These are phyloP conservation scores for Talaromyces liani DNA, from an alignment of 495 filamentous ascomycete species.

Conservation along the genomic window DNA sequence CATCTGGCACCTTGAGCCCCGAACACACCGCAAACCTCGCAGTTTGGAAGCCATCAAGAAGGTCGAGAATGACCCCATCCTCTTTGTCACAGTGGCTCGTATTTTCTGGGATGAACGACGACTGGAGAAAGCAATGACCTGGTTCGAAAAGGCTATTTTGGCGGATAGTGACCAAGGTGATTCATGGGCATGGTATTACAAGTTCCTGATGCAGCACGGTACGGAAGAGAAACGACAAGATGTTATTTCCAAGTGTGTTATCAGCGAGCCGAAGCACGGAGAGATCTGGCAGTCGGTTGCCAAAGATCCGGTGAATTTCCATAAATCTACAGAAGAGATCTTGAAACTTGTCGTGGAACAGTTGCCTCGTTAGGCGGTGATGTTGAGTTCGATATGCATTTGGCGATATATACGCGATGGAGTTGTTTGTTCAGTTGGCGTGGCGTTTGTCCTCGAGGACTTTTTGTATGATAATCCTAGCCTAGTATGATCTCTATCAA, in stretches of 20 bases:
- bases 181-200: constrained; percentile 97
- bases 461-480: neutral
- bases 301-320: constrained; percentile 77
- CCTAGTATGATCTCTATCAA: neutral
- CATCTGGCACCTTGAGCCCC: constrained; percentile 87
- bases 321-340: constrained; percentile 68
- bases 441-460: constrained; percentile 2
- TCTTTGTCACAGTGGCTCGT: constrained; percentile 71
- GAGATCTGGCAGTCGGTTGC: constrained; percentile 83
- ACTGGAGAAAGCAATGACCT: constrained; percentile 84
- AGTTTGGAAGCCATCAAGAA: constrained; percentile 93
- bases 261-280: constrained; percentile 81
- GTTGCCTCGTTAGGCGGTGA: constrained; percentile 10
- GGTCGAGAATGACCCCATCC: constrained; percentile 80
- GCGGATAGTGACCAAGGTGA: constrained; percentile 82
- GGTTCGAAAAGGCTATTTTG: constrained; percentile 93
- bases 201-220: constrained; percentile 84
- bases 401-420: constrained; percentile 1
- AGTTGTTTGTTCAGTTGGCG: constrained; percentile 2
- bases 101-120: constrained; percentile 75
- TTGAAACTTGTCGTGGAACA: constrained; percentile 61
- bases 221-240: constrained; percentile 84
- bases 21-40: constrained; percentile 84
- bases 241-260: constrained; percentile 64
- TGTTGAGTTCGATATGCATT: neutral